These are phyloP conservation scores for Xylaria multiplex DNA, from an alignment of 2,329 filamentous ascomycete genomes.

Conservation along the genomic window DNA sequence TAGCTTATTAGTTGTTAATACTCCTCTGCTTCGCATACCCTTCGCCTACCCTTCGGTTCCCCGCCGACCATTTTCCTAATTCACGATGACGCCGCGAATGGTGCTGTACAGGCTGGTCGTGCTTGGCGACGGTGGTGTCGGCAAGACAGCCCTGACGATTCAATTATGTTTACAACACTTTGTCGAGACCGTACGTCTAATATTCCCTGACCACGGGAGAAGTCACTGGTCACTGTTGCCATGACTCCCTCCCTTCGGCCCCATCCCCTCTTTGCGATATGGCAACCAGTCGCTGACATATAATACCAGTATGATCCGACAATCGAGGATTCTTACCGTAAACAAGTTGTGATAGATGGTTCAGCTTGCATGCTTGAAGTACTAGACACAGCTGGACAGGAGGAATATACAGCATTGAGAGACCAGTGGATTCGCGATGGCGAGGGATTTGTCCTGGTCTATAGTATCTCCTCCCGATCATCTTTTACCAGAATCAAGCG, in stretches of 20 bases:
- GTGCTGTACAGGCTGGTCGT: conserved; percentile 96
- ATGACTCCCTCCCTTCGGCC: background rate
- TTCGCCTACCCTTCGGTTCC: conserved; percentile 39
- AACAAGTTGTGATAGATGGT: conserved; percentile 91
- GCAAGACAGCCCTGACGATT: conserved; percentile 93
- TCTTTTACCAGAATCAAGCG: conserved; percentile 95
- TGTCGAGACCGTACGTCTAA: conserved; percentile 80
- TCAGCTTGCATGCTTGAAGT: conserved; percentile 98
- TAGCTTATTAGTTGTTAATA: conserved; percentile 34
- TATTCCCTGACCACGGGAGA: background rate
- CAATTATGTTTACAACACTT: conserved; percentile 99
- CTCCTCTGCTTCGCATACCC: conserved; percentile 23
- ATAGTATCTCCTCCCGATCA: conserved; percentile 96
- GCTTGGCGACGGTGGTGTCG: conserved; percentile 91
- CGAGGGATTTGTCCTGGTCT: conserved; percentile 96
- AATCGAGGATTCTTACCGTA: conserved; percentile 88
- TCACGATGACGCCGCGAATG: conserved; percentile 88
- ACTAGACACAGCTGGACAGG: conserved; percentile 95
- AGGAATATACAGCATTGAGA: conserved; percentile 95
- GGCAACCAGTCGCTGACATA: conserved; percentile 34
- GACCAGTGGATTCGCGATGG: conserved; percentile 99
- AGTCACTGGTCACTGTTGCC: conserved; percentile 5
- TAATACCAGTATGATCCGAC: conserved; percentile 78
- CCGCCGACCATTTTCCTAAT: conserved; percentile 42
- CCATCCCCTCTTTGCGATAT: background rate